Evolutionary conservation across 495 filamentous ascomycete genomes (phyloP).

Genomic region (Aspergillus diversus): DNA sequence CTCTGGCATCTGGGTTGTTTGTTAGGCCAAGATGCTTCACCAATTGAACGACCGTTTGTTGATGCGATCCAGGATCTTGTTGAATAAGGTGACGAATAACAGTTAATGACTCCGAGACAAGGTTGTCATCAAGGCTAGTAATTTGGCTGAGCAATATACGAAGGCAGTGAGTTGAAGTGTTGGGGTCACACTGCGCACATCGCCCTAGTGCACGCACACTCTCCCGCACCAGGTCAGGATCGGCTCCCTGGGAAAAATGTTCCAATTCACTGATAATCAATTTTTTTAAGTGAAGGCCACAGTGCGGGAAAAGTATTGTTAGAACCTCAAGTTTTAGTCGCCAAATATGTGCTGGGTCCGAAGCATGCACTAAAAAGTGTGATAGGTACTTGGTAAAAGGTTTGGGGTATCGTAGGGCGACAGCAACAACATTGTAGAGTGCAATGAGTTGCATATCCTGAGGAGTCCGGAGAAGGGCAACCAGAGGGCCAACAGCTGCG

Average conservation of each 20-base stretch:
- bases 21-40: conserved; percentile 88
- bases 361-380: conserved; percentile 83
- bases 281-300: conserved; percentile 72
- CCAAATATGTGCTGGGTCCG: conserved; percentile 83
- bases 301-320: conserved; percentile 85
- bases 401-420: conserved; percentile 72
- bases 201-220: conserved; percentile 90
- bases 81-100: conserved; percentile 96
- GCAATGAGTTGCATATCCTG: conserved; percentile 87
- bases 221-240: conserved; percentile 80
- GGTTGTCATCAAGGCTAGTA: conserved; percentile 77
- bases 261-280: conserved; percentile 90
- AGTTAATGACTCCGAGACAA: conserved; percentile 88
- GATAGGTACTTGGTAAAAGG: conserved; percentile 81
- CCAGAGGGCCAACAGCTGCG: conserved; percentile 75
- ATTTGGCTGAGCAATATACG: conserved; percentile 81
- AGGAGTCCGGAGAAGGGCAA: conserved; percentile 80
- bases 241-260: conserved; percentile 80
- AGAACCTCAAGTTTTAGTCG: conserved; percentile 88
- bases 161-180: conserved; percentile 75
- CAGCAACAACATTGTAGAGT: conserved; percentile 89
- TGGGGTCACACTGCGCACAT: conserved; percentile 78
- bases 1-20: conserved; percentile 81
- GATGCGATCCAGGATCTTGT: conserved; percentile 77
- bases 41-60: conserved; percentile 81